Conservation (phyloP, 2,329 filamentous ascomycete species). For the Sporothrix schenckii region DNA sequence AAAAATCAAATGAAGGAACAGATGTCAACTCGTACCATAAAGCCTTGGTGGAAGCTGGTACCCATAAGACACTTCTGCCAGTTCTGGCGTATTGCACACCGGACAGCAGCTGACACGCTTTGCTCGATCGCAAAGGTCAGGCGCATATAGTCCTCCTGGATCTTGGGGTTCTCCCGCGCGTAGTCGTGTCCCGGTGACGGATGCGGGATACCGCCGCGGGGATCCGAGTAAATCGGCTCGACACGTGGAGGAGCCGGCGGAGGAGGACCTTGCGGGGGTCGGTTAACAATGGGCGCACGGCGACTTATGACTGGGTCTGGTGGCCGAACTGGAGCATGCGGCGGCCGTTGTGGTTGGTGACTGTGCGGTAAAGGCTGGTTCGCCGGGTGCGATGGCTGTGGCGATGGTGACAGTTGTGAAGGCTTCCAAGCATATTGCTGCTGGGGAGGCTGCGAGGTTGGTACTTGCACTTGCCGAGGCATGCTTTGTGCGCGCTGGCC, state of each 20-base stretch:
- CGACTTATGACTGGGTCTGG: slow-evolving; percentile 30
- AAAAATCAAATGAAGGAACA: neutral
- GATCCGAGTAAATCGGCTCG: neutral
- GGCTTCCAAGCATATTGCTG: neutral
- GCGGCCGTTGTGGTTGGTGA: neutral
- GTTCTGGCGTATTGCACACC: slow-evolving; percentile 54
- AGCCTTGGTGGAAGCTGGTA: slow-evolving; percentile 56
- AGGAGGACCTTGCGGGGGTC: slow-evolving; percentile 33
- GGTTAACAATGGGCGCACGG: slow-evolving; percentile 41
- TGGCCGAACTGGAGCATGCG: slow-evolving; percentile 18
- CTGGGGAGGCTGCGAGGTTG: neutral
- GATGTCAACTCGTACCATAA: slow-evolving; percentile 50
- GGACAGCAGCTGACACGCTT: slow-evolving; percentile 50
- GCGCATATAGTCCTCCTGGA: slow-evolving; percentile 47
- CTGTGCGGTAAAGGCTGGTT: neutral
- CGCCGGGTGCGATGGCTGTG: neutral
- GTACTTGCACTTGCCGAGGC: neutral
- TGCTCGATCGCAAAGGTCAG: slow-evolving; percentile 48
- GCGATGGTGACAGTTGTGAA: neutral
- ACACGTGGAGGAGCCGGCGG: neutral
- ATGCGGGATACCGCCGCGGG: slow-evolving; percentile 38
- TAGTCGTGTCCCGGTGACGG: slow-evolving; percentile 45
- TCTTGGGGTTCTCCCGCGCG: slow-evolving; percentile 42
- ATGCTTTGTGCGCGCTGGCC: neutral
- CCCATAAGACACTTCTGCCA: slow-evolving; percentile 56